These are phyloP conservation scores for Eimeria falciformis DNA, from an alignment of 169 alveolate genomes.

Conservation along the genomic window DNA sequence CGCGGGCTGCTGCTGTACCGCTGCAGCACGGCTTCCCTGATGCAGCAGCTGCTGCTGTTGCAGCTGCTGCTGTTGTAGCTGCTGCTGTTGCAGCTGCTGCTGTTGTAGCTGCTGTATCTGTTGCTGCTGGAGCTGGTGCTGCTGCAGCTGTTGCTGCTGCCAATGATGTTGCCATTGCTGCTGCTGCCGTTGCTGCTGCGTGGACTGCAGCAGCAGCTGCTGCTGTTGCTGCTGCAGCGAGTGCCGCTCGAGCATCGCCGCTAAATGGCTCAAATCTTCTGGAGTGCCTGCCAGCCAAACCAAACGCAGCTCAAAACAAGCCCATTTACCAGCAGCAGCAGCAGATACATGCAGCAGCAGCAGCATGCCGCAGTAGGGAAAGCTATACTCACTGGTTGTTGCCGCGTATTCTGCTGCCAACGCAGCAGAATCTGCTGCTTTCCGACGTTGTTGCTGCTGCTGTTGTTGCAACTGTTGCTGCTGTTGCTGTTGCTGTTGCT, in stretches of 20 bases:
- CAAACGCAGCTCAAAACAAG: background rate
- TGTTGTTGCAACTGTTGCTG: slow-evolving; percentile 35
- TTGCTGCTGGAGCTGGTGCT: slow-evolving; percentile 24
- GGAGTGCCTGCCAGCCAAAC: background rate
- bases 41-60: slow-evolving; percentile 47
- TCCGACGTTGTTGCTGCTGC: slow-evolving; percentile 39
- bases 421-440: slow-evolving; percentile 28
- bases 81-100: slow-evolving; percentile 48
- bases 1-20: slow-evolving; percentile 12
- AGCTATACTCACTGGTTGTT: slow-evolving; percentile 23
- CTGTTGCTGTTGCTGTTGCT: slow-evolving; percentile 7
- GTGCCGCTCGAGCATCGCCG: slow-evolving; percentile 64
- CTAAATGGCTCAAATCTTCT: slow-evolving; percentile 48
- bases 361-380: no score
- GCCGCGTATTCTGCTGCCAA: slow-evolving; percentile 7
- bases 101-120: slow-evolving; percentile 20
- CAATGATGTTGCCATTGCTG: slow-evolving; percentile 25
- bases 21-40: slow-evolving; percentile 54
- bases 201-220: slow-evolving; percentile 24
- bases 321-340: slow-evolving; percentile 2
- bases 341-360: background rate
- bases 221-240: slow-evolving; percentile 61
- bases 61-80: slow-evolving; percentile 51
- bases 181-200: slow-evolving; percentile 17
- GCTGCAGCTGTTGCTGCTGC: slow-evolving; percentile 20